phyloP scores from a whole-genome alignment of 352 stramenopile species.

The Phytophthora ohioensis region DNA sequence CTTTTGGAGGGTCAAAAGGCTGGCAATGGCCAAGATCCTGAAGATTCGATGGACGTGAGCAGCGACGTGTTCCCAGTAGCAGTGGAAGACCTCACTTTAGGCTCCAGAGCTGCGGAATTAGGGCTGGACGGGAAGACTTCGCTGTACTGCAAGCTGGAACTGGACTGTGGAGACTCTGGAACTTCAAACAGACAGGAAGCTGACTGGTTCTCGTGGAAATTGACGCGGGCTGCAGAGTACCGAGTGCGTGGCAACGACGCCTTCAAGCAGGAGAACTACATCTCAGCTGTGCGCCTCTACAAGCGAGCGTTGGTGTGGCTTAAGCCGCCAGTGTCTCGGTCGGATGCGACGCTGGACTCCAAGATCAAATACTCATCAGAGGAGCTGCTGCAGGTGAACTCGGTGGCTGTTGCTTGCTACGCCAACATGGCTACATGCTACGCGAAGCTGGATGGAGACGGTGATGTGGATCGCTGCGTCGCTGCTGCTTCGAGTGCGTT shows the following conservation, averaged over 20 bases:
- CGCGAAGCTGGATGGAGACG: slow-evolving; percentile 50
- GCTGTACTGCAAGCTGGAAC: slow-evolving; percentile 46
- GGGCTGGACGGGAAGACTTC: slow-evolving; percentile 19
- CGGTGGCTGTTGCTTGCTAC: slow-evolving; percentile 57
- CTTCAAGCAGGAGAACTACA: slow-evolving; percentile 55
- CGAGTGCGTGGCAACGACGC: slow-evolving; percentile 61
- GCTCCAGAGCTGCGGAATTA: slow-evolving; percentile 27
- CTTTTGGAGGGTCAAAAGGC: slow-evolving; percentile 22
- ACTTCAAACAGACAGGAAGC: neutral
- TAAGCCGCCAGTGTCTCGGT: slow-evolving; percentile 43
- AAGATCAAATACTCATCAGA: slow-evolving; percentile 49
- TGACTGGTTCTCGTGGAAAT: slow-evolving; percentile 68
- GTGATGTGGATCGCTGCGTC: slow-evolving; percentile 52
- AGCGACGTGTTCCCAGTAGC: slow-evolving; percentile 32
- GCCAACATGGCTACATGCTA: slow-evolving; percentile 72
- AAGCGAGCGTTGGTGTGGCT: slow-evolving; percentile 65
- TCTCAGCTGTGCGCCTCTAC: slow-evolving; percentile 50
- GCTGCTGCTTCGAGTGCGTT: slow-evolving; percentile 60
- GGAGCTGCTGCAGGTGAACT: slow-evolving; percentile 45
- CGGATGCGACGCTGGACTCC: slow-evolving; percentile 22
- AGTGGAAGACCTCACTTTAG: slow-evolving; percentile 41
- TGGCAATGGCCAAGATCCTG: neutral
- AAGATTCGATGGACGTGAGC: slow-evolving; percentile 4
- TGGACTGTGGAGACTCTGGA: slow-evolving; percentile 14
- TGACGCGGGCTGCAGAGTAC: slow-evolving; percentile 52